Base-by-base conservation (phyloP, 106 monocot species). In the Alisma plantagoaquatica region DNA sequence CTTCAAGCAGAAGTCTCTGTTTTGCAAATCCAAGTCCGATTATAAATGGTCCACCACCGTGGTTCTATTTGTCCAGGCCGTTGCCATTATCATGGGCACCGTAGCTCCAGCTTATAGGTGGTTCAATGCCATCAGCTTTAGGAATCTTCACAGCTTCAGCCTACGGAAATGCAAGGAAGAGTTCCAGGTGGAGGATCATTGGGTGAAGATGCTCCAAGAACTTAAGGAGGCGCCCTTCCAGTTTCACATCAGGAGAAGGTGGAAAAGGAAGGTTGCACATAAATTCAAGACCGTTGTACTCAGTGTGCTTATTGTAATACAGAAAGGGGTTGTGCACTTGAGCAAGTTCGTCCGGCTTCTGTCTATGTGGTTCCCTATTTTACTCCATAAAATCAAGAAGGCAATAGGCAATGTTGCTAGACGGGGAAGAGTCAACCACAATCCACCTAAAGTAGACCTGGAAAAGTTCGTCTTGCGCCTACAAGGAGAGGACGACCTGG, bases 401-500 rank as follows among this genome's bases (percentile, higher is more conserved):
- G 9, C 14, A 14, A 6, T 38, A 14, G 14, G 6, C 35, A 38
- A n/a, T n/a, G n/a, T n/a, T n/a, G n/a, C 35, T 38, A 6, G 35
- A 6, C 6, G 35, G 14, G 35, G 14, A 38, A 38, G 9, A 14
- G 14, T 7, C 35, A 38, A 38, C 35, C 6, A 38, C 9, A 14
- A 14, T 7, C 6, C 14, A 6, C 9, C 6, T 6, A 38, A 7
- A 14, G 14, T 38, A 14, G 35, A 42, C 1, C 25, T 52, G 27
- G 16, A 8, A 4, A 4, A 45, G 5, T 35, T 1, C 44, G 27
- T 42, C 23, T 11, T 54, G 24, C 42, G 18, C 46, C 53, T 53
- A 4, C 53, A 29, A 60, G 46, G 31, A 31, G 60, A 48, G 30
- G 46, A 32, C 1, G 60, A 30, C 17, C 20, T 60, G n/a, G 60